Evolutionary conservation across 1,284 basidiomycete genomes (phyloP).

Genomic region (Singerocomus inundabilis): DNA sequence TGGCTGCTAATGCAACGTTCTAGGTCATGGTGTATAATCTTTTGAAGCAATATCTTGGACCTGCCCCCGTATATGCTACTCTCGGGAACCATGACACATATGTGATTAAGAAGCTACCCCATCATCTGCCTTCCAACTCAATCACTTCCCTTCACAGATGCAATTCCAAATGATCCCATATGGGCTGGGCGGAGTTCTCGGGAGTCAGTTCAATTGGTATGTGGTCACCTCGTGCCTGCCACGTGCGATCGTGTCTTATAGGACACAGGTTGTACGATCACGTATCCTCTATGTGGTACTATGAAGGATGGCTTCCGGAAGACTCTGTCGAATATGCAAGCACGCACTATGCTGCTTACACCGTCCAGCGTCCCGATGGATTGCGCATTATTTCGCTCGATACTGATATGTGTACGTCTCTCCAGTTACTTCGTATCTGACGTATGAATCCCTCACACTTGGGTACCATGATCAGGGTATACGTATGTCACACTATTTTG

Average conservation of each 20-base stretch:
- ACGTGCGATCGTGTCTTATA: neutral
- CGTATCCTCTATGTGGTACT: slow-evolving; percentile 61
- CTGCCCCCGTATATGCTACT: slow-evolving; percentile 66
- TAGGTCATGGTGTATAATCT: slow-evolving; percentile 63
- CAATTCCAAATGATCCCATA: slow-evolving; percentile 67
- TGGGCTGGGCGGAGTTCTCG: slow-evolving; percentile 49
- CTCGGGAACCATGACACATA: slow-evolving; percentile 76
- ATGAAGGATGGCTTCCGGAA: slow-evolving; percentile 69
- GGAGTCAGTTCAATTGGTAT: slow-evolving; percentile 64
- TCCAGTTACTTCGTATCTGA: neutral
- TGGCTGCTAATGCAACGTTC: neutral
- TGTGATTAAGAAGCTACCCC: slow-evolving; percentile 35
- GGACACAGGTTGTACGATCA: slow-evolving; percentile 68
- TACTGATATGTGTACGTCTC: slow-evolving; percentile 60
- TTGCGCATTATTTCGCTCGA: slow-evolving; percentile 75
- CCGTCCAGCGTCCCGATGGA: slow-evolving; percentile 62
- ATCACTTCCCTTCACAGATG: slow-evolving; percentile 24
- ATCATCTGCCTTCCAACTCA: neutral
- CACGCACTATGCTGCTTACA: slow-evolving; percentile 72
- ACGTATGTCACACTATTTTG: slow-evolving; percentile 34
- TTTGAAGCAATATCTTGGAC: slow-evolving; percentile 55
- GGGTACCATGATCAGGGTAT: slow-evolving; percentile 19
- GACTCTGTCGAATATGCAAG: slow-evolving; percentile 56
- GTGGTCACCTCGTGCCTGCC: neutral
- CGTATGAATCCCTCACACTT: neutral